These are phyloP conservation scores for Leishmania tropica DNA, from an alignment of 208 protist species.

Conservation along the genomic window DNA sequence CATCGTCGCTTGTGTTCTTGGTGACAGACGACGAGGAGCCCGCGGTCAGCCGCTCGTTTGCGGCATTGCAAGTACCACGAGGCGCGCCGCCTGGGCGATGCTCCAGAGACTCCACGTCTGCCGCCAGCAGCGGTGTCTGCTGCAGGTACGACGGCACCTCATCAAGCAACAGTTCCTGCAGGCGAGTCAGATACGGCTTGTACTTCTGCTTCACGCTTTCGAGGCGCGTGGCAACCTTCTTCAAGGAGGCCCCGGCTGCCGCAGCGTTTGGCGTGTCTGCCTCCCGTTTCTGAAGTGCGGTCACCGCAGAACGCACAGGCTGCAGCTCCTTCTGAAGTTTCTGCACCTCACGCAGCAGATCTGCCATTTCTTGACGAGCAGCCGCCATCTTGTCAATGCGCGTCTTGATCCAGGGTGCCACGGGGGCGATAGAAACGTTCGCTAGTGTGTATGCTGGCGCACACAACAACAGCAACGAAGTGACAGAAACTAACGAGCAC, in stretches of 20 bases:
- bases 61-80: not conserved
- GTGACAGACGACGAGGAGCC: not conserved
- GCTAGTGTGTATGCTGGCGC: not conserved
- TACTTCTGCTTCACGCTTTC: constrained; percentile 62
- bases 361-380: constrained; percentile 51
- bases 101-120: constrained; percentile 4
- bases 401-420: not conserved
- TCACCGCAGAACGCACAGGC: constrained; percentile 73
- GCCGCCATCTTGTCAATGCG: constrained; percentile 33
- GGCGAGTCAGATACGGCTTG: constrained; percentile 32
- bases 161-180: constrained; percentile 35
- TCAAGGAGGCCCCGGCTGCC: constrained; percentile 66
- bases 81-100: not conserved
- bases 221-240: constrained; percentile 68
- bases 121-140: constrained; percentile 44
- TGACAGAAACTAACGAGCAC: not conserved
- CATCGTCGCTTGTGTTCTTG: constrained; percentile 16
- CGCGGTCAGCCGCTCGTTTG: not conserved
- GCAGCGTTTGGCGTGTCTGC: constrained; percentile 50
- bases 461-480: not conserved
- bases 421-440: not conserved
- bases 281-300: constrained; percentile 70
- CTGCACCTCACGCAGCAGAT: constrained; percentile 70
- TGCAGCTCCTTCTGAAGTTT: constrained; percentile 82
- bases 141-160: constrained; percentile 58